A percentile compares a stretch with the other conserved stretches of the same genome.
Evolutionary conservation across 768 basidiomycete species (phyloP).

Genomic region (Zangia roseola): DNA sequence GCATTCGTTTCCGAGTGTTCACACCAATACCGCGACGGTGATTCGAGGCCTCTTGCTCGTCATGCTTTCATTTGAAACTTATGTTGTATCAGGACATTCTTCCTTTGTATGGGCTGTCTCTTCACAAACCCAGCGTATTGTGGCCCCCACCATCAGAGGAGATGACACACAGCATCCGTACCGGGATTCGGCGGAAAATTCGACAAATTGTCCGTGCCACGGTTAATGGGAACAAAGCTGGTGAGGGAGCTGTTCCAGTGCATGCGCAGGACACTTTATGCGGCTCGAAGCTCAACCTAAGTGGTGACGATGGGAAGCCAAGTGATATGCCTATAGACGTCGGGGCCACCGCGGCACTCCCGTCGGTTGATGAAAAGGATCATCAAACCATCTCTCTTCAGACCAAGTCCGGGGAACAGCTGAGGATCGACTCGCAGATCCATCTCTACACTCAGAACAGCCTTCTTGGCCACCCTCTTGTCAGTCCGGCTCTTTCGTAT

Average conservation of each 20-base stretch:
- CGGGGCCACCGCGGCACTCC: constrained; percentile 47
- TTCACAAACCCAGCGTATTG: constrained; percentile 74
- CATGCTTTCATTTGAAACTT: not conserved
- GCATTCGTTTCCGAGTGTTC: constrained; percentile 89
- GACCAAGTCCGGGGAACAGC: constrained; percentile 47
- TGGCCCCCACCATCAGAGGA: constrained; percentile 79
- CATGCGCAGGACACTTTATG: constrained; percentile 4
- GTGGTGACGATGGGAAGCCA: constrained; percentile 11
- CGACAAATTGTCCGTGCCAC: constrained; percentile 51
- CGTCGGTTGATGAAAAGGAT: constrained; percentile 34
- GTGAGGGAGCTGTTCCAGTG: constrained; percentile 1
- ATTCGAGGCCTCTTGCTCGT: constrained; percentile 15
- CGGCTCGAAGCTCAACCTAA: constrained; percentile 9
- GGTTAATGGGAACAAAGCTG: constrained; percentile 11
- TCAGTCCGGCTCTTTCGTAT: constrained; percentile 79
- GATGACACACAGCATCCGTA: constrained; percentile 55
- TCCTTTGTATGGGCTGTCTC: constrained; percentile 69
- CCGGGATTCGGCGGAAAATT: constrained; percentile 57
- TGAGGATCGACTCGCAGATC: constrained; percentile 65
- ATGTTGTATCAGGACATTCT: constrained; percentile 63
- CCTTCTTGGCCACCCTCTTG: constrained; percentile 72
- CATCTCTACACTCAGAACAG: constrained; percentile 87
- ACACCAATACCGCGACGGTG: constrained; percentile 82
- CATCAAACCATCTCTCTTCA: constrained; percentile 46
- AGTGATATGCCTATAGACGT: constrained; percentile 42